Evolutionary conservation across 164 flowering plant genomes (phyloP).

Genomic region (Liriodendron chinense): DNA sequence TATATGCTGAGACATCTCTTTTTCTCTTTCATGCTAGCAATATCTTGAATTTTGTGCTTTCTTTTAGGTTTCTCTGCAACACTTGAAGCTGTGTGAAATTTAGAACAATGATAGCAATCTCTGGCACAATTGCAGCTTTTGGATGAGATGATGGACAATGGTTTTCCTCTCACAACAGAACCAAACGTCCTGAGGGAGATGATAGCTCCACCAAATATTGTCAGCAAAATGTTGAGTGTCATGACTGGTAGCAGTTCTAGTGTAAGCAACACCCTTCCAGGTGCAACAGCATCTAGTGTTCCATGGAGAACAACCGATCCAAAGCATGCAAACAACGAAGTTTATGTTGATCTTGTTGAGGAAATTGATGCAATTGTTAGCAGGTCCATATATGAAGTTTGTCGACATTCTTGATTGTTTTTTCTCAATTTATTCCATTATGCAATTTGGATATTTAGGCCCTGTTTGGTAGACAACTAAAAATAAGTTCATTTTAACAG

Average conservation of each 20-base stretch:
- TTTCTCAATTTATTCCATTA: background rate
- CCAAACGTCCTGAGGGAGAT: conserved; percentile 87
- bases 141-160: conserved; percentile 99
- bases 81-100: conserved; percentile 9
- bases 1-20: background rate
- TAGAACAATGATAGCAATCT: conserved; percentile 18
- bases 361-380: conserved; percentile 90
- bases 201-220: conserved; percentile 95
- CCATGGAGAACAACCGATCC: conserved; percentile 88
- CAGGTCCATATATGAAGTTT: conserved; percentile 45
- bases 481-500: too few relatives aligned
- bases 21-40: conserved; percentile 1
- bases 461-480: background rate
- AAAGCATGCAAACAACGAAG: conserved; percentile 85
- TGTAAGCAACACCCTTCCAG: conserved; percentile 86
- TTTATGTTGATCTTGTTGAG: conserved; percentile 87
- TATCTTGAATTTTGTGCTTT: background rate
- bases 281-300: conserved; percentile 81
- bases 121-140: conserved; percentile 68
- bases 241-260: conserved; percentile 91
- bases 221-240: conserved; percentile 90
- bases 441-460: background rate
- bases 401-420: background rate
- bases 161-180: conserved; percentile 96
- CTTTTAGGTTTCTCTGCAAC: conserved; percentile 1